Conservation (phyloP, 352 stramenopile species). For the Aphanomyces astaci region DNA sequence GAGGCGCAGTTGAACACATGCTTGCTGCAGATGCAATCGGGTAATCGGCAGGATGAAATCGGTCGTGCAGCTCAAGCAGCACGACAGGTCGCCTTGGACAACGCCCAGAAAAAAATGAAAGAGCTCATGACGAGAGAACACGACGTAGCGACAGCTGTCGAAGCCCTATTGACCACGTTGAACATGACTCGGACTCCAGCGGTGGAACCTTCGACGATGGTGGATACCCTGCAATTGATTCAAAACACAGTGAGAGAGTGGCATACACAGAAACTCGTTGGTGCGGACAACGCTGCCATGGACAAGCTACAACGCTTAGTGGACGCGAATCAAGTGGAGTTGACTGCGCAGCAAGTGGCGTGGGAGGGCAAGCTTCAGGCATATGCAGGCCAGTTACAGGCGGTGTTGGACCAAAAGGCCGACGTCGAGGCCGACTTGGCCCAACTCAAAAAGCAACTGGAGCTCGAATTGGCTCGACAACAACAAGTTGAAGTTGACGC, state of each 20-base stretch:
- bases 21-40: neutral
- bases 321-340: neutral
- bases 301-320: neutral
- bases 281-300: neutral
- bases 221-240: neutral
- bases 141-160: neutral
- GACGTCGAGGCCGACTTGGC: slow-evolving; percentile 46
- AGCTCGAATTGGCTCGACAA: slow-evolving; percentile 30
- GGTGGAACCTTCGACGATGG: neutral
- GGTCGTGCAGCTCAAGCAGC: neutral
- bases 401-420: slow-evolving; percentile 33
- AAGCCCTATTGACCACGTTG: neutral
- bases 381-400: slow-evolving; percentile 29
- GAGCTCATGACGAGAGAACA: neutral
- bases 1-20: neutral
- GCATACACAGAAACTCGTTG: neutral
- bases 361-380: neutral
- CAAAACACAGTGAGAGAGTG: neutral
- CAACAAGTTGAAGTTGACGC: slow-evolving; percentile 42
- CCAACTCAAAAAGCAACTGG: slow-evolving; percentile 36
- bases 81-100: neutral
- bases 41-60: neutral
- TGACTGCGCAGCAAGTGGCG: neutral
- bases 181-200: neutral
- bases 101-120: neutral